Conservation (phyloP, 2,329 filamentous ascomycete species). For the Pseudocercospora musae region DNA sequence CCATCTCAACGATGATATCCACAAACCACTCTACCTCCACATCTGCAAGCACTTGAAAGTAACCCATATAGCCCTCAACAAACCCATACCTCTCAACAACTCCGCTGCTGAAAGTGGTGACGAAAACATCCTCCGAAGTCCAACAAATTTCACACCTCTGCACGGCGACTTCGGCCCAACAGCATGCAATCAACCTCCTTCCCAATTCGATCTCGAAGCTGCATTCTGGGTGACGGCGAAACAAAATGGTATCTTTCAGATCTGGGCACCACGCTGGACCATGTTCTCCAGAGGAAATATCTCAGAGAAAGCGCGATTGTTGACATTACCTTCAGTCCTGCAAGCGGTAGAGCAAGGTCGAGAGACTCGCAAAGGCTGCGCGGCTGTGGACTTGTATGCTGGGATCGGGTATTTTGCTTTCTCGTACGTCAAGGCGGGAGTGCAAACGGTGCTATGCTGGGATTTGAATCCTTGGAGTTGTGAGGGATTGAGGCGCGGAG, state of each 20-base stretch:
- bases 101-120: background rate
- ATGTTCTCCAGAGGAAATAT: conserved; percentile 95
- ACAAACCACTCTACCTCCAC: conserved; percentile 41
- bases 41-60: conserved; percentile 44
- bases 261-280: conserved; percentile 83
- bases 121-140: conserved; percentile 68
- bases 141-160: conserved; percentile 65
- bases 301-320: conserved; percentile 76
- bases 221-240: conserved; percentile 77
- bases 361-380: conserved; percentile 25
- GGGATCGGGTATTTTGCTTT: conserved; percentile 95
- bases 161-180: conserved; percentile 71
- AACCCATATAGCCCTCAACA: conserved; percentile 59
- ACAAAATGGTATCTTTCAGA: conserved; percentile 74
- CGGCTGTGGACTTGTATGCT: conserved; percentile 74
- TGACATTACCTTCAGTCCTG: conserved; percentile 45
- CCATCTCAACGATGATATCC: conserved; percentile 30
- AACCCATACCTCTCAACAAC: conserved; percentile 47
- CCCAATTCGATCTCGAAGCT: conserved; percentile 54
- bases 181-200: conserved; percentile 27
- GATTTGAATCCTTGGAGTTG: conserved; percentile 68
- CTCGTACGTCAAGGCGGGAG: conserved; percentile 69
- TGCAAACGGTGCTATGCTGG: conserved; percentile 73
- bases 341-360: conserved; percentile 34
- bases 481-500: conserved; percentile 38